A percentile compares a stretch with the other conserved stretches of the same genome.
phyloP scores from a whole-genome alignment of 2,329 filamentous ascomycete genomes.

The Amesomyces nigricolor region DNA sequence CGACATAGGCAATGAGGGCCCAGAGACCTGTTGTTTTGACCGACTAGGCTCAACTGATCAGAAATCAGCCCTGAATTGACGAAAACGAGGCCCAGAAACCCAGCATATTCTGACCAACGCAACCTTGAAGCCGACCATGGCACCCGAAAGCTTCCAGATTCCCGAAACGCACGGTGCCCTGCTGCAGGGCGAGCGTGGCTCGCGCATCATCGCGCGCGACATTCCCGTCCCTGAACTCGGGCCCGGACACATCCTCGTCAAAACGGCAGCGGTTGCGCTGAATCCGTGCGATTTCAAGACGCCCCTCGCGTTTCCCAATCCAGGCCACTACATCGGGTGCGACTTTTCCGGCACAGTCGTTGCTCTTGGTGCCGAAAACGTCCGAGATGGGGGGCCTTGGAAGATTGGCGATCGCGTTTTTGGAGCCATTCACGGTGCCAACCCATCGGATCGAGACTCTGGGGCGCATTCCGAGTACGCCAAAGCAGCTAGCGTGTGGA shows the following conservation, averaged over 20 bases:
- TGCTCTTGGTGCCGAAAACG: not conserved
- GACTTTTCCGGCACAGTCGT: slow-evolving; percentile 1
- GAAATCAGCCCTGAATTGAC: too few relatives aligned
- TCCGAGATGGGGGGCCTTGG: not conserved
- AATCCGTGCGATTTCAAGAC: slow-evolving; percentile 32
- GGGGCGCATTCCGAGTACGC: not conserved
- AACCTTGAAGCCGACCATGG: too few relatives aligned
- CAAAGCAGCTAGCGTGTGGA: not conserved
- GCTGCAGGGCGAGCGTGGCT: not conserved
- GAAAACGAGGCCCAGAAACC: too few relatives aligned
- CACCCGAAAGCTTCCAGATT: not conserved
- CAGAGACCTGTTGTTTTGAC: too few relatives aligned
- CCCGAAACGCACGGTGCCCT: not conserved
- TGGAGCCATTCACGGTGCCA: not conserved
- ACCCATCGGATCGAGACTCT: not conserved
- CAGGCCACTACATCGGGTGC: not conserved
- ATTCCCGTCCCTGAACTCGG: not conserved
- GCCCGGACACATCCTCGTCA: slow-evolving; percentile 21
- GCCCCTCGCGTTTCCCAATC: slow-evolving; percentile 18
- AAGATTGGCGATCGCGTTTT: not conserved
- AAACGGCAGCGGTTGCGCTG: slow-evolving; percentile 25
- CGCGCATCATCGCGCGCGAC: not conserved
- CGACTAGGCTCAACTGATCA: too few relatives aligned
- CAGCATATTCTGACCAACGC: too few relatives aligned
- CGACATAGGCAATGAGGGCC: too few relatives aligned